Base-by-base conservation (phyloP, 78 protist genomes). In the Guillardia theta region DNA sequence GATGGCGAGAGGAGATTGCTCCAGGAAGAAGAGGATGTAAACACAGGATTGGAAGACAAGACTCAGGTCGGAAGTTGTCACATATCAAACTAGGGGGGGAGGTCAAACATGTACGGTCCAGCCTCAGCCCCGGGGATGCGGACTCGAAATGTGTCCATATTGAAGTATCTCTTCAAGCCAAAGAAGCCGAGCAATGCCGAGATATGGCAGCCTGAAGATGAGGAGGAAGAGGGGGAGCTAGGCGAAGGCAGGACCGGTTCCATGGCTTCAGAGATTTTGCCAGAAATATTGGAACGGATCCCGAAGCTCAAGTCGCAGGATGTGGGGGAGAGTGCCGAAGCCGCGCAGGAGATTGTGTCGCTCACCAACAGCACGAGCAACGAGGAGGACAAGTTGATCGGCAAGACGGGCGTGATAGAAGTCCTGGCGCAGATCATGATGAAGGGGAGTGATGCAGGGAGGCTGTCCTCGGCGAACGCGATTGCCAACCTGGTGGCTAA, bases 71-170 rank as follows among this genome's bases (percentile, higher is more conserved):
- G n/a, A n/a, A n/a, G n/a, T n/a, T n/a, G n/a, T n/a, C n/a, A n/a
- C n/a, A n/a, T n/a, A n/a, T n/a, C n/a, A n/a, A n/a, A n/a, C n/a
- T n/a, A n/a, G n/a, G n/a, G n/a, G n/a, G n/a, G n/a, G n/a, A n/a
- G n/a, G n/a, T n/a, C 70, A 70, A 78, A 12, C 37, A 78, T 78
- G 90, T 78, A 78, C 12, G 90, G 90, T 43, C 90, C 90, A 5
- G 18, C 90, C 24, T 78, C 90, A 15, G 90, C 90, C 18, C 90
- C 90, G 24, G 90, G 90, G 43, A 78, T 78, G 90, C 90, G 90
- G 53, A 78, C 90, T 45, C 90, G 90, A 50, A 46, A 78, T 4
- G 39, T 78, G 21, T 78, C 90, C 18, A 78, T 78, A 19, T 78
- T 78, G 53, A 78, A 78, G 9, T 78, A 70, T 6, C 1, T 78